Base-by-base conservation (phyloP, 495 filamentous ascomycete species). In the Annulohypoxylon maeteangense region DNA sequence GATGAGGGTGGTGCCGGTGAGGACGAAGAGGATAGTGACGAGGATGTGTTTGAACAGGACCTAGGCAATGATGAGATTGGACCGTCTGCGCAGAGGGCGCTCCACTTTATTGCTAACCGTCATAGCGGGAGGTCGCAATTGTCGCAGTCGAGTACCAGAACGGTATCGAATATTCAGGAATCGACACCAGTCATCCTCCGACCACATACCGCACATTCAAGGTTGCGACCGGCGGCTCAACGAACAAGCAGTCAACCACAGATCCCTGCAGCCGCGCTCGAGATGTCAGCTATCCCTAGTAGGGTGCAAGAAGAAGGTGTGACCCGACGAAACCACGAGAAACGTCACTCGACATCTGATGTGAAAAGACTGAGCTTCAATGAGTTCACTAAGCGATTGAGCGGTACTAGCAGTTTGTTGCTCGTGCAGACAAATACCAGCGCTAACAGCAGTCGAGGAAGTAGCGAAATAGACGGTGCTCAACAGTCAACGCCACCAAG, bases 381-480 rank as follows among this genome's bases (percentile, higher is more conserved):
- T 66, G 86, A 88, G 29, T 87, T 87, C 64, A 82, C 86, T 18
- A 84, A 84, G 59, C 75, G 85, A 31, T 71, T 88, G 42, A 84
- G 83, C 63, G 83, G 81, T 45, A 87, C 86, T 7, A 85, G 81
- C 65, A 85, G 81, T 66, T 51, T 88, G 48, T 77, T 88, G 6
- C 78, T 87, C 4, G 82, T 87, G 6, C 86, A 87, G 70, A 83
- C 84, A 51, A 87, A 87, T 66, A 71, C 70, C 10, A 81, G 81
- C 67, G 72, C 75, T 27, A 78, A 62, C 20, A 86, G 85, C 66
- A 84, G 82, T 58, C 81, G 84, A 12, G 82, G 79, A 7, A 85
- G 82, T 65, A 80, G 79, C 51, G 81, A 81, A 23, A 55, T 69
- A 27, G 82, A 84, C n/a, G 70, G 72, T 6, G 16, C 63, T 18